Conservation (phyloP, 495 filamentous ascomycete species). For the Platismatia glauca region DNA sequence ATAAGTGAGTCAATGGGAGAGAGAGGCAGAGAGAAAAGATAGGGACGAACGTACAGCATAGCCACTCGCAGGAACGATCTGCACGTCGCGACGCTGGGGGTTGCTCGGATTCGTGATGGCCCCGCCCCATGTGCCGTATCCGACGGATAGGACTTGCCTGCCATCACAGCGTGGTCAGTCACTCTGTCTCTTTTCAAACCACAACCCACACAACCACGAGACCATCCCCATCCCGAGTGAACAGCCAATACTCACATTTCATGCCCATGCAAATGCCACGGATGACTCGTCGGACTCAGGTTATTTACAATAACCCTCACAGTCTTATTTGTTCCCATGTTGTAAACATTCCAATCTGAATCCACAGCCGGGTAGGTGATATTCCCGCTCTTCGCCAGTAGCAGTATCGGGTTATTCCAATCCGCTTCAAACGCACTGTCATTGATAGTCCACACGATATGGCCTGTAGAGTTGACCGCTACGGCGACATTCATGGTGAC, state of each 20-base stretch:
- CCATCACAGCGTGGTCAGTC: not conserved
- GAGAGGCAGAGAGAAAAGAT: not conserved
- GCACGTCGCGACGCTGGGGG: constrained; percentile 51
- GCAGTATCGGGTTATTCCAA: constrained; percentile 32
- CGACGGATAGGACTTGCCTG: constrained; percentile 12
- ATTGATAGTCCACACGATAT: constrained; percentile 28
- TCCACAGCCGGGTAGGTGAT: constrained; percentile 17
- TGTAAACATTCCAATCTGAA: constrained; percentile 16
- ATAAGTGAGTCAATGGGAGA: not conserved
- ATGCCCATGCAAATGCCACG: constrained; percentile 21
- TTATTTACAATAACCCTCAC: constrained; percentile 17
- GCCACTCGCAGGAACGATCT: constrained; percentile 41
- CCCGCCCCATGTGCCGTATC: constrained; percentile 11
- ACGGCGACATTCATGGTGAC: constrained; percentile 24
- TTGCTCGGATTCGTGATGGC: constrained; percentile 19
- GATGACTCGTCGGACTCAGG: constrained; percentile 7
- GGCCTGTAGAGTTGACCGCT: constrained; percentile 24
- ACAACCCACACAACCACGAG: not conserved
- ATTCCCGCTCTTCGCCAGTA: constrained; percentile 28
- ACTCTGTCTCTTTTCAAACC: not conserved
- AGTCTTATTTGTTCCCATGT: constrained; percentile 14
- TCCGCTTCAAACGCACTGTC: constrained; percentile 27
- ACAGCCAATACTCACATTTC: constrained; percentile 1
- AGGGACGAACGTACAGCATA: constrained; percentile 28
- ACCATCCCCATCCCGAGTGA: not conserved